Conservation (phyloP, 2,329 filamentous ascomycete species). For the Pseudogymnoascus sp. region DNA sequence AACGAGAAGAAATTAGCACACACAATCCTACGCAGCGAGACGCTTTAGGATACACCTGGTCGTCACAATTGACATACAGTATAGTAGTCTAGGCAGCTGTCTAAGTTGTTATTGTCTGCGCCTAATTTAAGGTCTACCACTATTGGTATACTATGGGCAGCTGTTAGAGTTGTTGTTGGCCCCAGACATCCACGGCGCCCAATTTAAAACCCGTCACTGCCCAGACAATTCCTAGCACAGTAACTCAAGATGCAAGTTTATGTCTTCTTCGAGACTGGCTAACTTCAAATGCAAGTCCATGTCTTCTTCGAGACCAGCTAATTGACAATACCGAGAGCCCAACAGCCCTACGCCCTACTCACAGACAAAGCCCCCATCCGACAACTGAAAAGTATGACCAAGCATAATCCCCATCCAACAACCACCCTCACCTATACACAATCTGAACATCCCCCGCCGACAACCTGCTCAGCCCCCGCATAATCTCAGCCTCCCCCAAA, state of each 20-base stretch:
- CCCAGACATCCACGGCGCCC: not conserved
- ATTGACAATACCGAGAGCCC: not conserved
- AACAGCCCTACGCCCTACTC: not conserved
- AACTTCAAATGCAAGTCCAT: not conserved
- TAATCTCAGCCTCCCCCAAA: constrained; percentile 59
- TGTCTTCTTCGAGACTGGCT: not conserved
- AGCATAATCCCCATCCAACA: constrained; percentile 23
- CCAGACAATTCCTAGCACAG: not conserved
- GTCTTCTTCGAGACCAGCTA: not conserved
- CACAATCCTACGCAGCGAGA: not conserved
- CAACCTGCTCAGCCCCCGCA: constrained; percentile 56
- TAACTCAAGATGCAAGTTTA: not conserved
- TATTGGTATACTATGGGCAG: not conserved
- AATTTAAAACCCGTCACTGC: not conserved
- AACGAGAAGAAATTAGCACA: not conserved
- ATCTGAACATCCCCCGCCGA: constrained; percentile 32
- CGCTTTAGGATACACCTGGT: not conserved
- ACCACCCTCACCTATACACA: constrained; percentile 26
- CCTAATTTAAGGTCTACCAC: too few relatives aligned
- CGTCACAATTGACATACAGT: not conserved
- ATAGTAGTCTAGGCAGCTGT: too few relatives aligned
- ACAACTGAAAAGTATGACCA: constrained; percentile 12
- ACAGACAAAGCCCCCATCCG: too few relatives aligned
- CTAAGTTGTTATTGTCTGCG: too few relatives aligned
- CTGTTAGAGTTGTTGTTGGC: not conserved